These are phyloP conservation scores for Oryza rufipogon DNA, from an alignment of 176 grass and related monocot species.

Conservation along the genomic window DNA sequence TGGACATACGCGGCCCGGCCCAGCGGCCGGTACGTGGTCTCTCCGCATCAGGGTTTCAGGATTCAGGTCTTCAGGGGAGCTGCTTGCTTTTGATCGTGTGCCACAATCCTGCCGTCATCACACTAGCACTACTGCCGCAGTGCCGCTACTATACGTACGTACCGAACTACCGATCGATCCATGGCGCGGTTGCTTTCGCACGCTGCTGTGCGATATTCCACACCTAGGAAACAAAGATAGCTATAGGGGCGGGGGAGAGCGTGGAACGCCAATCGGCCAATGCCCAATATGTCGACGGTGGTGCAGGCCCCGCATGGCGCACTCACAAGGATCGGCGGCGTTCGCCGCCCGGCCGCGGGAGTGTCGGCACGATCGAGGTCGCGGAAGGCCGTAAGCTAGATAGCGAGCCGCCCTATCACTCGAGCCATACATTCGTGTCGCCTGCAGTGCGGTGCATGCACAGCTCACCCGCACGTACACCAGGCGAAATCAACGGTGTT, in stretches of 20 bases:
- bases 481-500: neutral
- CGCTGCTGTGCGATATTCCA: neutral
- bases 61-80: too few relatives aligned
- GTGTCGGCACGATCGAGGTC: neutral
- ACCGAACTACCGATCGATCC: neutral
- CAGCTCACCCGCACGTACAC: too few relatives aligned
- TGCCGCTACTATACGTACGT: neutral
- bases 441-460: too few relatives aligned
- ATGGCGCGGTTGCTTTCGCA: neutral
- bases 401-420: neutral
- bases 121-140: neutral
- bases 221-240: neutral
- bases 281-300: neutral
- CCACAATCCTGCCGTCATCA: neutral
- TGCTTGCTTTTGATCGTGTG: neutral
- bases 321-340: neutral
- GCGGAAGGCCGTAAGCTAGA: neutral
- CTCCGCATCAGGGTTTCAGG: neutral
- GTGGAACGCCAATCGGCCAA: neutral
- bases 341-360: neutral
- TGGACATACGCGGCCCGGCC: too few relatives aligned
- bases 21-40: neutral
- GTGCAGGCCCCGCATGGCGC: neutral
- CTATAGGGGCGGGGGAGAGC: neutral
- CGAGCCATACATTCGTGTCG: neutral